phyloP scores from a whole-genome alignment of 83 land plant genomes.

The Picea engelmannii region DNA sequence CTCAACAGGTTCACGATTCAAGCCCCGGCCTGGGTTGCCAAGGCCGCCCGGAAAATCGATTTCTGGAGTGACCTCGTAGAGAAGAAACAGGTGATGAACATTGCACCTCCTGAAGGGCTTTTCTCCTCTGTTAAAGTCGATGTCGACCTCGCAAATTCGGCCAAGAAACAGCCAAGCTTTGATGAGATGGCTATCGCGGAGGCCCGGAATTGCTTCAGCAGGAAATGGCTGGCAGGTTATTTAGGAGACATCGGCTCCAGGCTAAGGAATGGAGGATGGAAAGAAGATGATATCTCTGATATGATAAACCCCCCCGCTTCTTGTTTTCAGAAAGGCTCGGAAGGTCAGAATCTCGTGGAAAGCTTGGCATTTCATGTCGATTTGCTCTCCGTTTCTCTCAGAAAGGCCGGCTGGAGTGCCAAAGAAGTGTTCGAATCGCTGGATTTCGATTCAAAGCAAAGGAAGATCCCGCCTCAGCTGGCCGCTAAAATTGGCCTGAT shows the following conservation, averaged over 20 bases:
- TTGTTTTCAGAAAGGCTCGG: constrained; percentile 10
- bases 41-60: constrained; percentile 37
- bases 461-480: too few relatives aligned
- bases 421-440: constrained; percentile 25
- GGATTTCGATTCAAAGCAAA: constrained; percentile 3
- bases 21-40: constrained; percentile 62
- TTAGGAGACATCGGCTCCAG: constrained; percentile 31
- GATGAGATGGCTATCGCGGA: not conserved
- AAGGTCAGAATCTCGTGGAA: constrained; percentile 5
- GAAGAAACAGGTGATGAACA: not conserved
- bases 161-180: not conserved
- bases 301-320: constrained; percentile 23
- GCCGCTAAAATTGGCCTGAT: constrained; percentile 9
- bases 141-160: not conserved
- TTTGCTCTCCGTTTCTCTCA: constrained; percentile 18
- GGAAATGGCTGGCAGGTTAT: constrained; percentile 28
- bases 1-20: constrained; percentile 27
- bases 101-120: not conserved
- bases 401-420: constrained; percentile 33
- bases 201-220: constrained; percentile 4
- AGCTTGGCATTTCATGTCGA: constrained; percentile 16
- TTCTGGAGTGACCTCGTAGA: constrained; percentile 60
- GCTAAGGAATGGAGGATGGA: constrained; percentile 52
- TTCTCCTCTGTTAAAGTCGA: constrained; percentile 14
- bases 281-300: constrained; percentile 43